These are phyloP conservation scores for Pyrrhoderma lamaoense DNA, from an alignment of 1,284 basidiomycete species.

Conservation along the genomic window DNA sequence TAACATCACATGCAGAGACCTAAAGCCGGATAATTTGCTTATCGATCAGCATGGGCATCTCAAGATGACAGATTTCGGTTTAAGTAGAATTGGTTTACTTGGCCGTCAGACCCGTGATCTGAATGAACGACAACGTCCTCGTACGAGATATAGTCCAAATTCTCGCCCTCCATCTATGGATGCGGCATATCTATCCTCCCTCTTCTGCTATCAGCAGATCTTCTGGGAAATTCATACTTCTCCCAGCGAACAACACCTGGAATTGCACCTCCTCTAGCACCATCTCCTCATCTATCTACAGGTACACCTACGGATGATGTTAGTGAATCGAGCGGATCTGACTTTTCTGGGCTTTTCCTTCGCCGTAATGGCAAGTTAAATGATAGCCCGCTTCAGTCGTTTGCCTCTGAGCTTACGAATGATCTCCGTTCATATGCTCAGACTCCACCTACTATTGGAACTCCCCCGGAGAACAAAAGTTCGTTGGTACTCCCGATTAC, in stretches of 20 bases:
- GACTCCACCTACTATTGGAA: slow-evolving; percentile 40
- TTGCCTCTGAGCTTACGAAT: slow-evolving; percentile 73
- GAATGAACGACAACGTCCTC: slow-evolving; percentile 44
- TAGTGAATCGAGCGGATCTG: slow-evolving; percentile 82
- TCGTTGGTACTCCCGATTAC: slow-evolving; percentile 97
- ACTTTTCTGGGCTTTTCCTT: slow-evolving; percentile 53
- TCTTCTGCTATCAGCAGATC: slow-evolving; percentile 48
- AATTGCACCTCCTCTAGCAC: slow-evolving; percentile 48
- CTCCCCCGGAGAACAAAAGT: slow-evolving; percentile 83
- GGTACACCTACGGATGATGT: slow-evolving; percentile 60
- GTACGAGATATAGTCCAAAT: slow-evolving; percentile 56
- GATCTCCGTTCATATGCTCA: slow-evolving; percentile 67
- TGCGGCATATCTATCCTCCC: slow-evolving; percentile 75
- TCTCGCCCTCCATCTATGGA: slow-evolving; percentile 79
- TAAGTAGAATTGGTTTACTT: slow-evolving; percentile 94
- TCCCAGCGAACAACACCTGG: slow-evolving; percentile 45
- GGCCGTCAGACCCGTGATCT: slow-evolving; percentile 90
- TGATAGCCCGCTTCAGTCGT: slow-evolving; percentile 70
- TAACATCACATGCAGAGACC: slow-evolving; percentile 54
- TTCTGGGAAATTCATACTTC: slow-evolving; percentile 75
- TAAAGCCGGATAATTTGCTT: slow-evolving; percentile 97
- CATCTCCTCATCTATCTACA: slow-evolving; percentile 52
- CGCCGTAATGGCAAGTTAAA: slow-evolving; percentile 40
- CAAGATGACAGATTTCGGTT: slow-evolving; percentile 96
- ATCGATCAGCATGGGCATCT: slow-evolving; percentile 95